phyloP scores from a whole-genome alignment of 495 filamentous ascomycete genomes.

The Aspergillus ostianus region DNA sequence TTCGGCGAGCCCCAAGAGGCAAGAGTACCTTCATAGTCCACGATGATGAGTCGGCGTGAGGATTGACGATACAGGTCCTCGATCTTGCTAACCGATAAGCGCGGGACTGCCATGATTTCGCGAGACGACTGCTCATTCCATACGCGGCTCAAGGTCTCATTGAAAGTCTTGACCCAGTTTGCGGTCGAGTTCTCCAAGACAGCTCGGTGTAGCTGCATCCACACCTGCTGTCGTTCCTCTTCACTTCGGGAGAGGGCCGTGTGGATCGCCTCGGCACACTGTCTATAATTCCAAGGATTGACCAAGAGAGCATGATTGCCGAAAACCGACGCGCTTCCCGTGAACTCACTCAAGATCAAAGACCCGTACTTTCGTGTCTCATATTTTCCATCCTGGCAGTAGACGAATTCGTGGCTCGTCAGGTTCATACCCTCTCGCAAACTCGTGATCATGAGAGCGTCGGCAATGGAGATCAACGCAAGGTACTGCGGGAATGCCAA shows the following conservation, averaged over 20 bases:
- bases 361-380: conserved; percentile 76
- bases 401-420: conserved; percentile 87
- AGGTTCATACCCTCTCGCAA: conserved; percentile 95
- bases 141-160: conserved; percentile 62
- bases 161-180: conserved; percentile 77
- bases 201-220: conserved; percentile 67
- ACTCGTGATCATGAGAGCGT: conserved; percentile 88
- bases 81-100: conserved; percentile 65
- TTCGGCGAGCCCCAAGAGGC: conserved; percentile 78
- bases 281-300: conserved; percentile 91
- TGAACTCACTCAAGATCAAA: conserved; percentile 90
- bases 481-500: conserved; percentile 88
- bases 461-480: conserved; percentile 80
- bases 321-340: conserved; percentile 84
- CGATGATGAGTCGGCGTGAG: conserved; percentile 71
- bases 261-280: conserved; percentile 80
- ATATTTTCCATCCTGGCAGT: conserved; percentile 83
- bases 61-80: conserved; percentile 61
- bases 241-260: conserved; percentile 72
- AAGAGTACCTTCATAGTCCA: conserved; percentile 91
- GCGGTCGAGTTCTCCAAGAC: conserved; percentile 78
- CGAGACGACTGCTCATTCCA: conserved; percentile 80
- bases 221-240: conserved; percentile 69
- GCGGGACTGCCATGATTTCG: conserved; percentile 80
- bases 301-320: conserved; percentile 68